Conservation (phyloP, 108 stramenopile genomes). For the Bacterosira constricta region DNA sequence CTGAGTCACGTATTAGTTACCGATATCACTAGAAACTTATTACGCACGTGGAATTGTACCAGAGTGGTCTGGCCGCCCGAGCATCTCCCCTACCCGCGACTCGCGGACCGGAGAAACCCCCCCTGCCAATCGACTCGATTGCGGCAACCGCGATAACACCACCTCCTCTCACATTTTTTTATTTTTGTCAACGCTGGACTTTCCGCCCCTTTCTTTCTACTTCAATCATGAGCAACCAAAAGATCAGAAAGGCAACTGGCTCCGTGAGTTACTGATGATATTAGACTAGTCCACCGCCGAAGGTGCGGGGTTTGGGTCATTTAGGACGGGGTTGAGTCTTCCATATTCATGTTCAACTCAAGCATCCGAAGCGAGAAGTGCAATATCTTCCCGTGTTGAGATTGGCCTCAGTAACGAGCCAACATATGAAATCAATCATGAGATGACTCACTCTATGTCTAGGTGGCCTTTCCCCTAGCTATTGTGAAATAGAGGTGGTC, state of each 20-base stretch:
- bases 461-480: constrained; percentile 49
- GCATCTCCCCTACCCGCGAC: no score
- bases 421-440: constrained; percentile 8
- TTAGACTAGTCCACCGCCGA: not conserved
- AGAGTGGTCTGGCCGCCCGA: no score
- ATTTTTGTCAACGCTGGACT: constrained; percentile 8
- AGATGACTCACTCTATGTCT: constrained; percentile 44
- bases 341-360: not conserved
- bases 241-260: constrained; percentile 51
- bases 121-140: no score
- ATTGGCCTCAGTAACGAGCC: not conserved
- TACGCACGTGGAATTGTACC: no score
- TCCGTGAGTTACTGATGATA: constrained; percentile 31
- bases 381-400: no score
- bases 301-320: constrained; percentile 11
- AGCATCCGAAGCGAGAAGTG: no score
- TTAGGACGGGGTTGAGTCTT: constrained; percentile 17
- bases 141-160: no score
- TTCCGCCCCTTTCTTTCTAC: not conserved
- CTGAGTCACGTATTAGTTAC: no score
- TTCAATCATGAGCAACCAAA: constrained; percentile 46
- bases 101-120: no score
- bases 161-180: no score
- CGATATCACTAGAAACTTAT: no score
- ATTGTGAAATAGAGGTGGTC: constrained; percentile 32